These are phyloP conservation scores for Ogataea populi-albae DNA, from an alignment of 805 yeast genomes.

Conservation along the genomic window DNA sequence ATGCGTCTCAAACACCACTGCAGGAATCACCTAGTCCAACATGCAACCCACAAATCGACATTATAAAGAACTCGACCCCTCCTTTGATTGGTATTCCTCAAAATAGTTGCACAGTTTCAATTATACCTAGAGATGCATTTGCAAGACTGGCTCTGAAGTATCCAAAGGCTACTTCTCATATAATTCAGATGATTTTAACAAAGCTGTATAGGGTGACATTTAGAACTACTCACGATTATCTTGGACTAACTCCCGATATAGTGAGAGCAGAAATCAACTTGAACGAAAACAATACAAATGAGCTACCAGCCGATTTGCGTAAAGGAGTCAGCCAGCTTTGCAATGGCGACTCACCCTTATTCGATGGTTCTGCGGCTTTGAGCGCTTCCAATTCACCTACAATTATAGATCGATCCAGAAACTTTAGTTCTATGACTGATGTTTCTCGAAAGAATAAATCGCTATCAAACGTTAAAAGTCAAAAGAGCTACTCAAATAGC, in stretches of 20 bases:
- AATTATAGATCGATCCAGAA: no score
- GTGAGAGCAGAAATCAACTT: conserved; percentile 69
- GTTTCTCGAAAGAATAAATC: no score
- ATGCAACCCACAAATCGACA: not conserved
- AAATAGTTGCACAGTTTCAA: conserved; percentile 78
- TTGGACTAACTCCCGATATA: conserved; percentile 81
- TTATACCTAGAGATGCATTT: conserved; percentile 85
- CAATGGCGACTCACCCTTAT: no score
- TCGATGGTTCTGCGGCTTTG: no score
- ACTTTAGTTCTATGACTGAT: no score
- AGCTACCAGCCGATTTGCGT: conserved; percentile 62
- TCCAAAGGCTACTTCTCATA: conserved; percentile 90
- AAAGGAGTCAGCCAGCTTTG: conserved; percentile 36
- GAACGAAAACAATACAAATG: conserved; percentile 46
- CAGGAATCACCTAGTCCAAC: conserved; percentile 5
- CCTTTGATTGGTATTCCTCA: conserved; percentile 70
- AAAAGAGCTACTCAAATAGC: no score
- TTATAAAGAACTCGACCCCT: conserved; percentile 8
- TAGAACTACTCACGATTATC: conserved; percentile 82
- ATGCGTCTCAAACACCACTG: conserved; percentile 12
- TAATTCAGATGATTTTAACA: conserved; percentile 87
- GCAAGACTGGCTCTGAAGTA: conserved; percentile 64
- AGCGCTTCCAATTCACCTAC: no score
- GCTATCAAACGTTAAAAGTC: no score
- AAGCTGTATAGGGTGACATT: conserved; percentile 87